phyloP scores from a whole-genome alignment of 495 filamentous ascomycete genomes.

The Echria macrotheca region DNA sequence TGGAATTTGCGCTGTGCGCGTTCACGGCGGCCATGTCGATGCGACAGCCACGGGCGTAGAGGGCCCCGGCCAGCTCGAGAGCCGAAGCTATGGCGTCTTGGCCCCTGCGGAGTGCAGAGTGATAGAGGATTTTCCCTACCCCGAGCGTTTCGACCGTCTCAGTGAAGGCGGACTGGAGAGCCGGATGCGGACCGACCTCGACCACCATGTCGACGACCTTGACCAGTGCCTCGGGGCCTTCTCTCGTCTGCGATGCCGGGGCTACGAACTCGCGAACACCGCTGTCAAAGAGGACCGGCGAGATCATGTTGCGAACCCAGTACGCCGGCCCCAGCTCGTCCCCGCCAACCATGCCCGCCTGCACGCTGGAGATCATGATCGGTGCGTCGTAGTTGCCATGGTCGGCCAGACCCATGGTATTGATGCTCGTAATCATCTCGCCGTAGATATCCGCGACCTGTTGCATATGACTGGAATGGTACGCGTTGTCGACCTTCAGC shows the following conservation, averaged over 20 bases:
- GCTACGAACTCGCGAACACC: background rate
- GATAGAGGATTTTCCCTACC: background rate
- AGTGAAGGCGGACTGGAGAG: constrained; percentile 18
- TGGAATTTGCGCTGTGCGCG: too few relatives aligned
- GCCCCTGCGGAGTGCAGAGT: background rate
- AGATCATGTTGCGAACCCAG: constrained; percentile 35
- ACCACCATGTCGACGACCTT: constrained; percentile 12
- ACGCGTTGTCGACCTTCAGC: constrained; percentile 31
- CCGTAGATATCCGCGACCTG: constrained; percentile 26
- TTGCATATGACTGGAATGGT: constrained; percentile 36
- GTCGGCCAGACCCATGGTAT: too few relatives aligned
- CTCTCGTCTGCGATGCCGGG: background rate
- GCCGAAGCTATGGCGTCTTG: background rate
- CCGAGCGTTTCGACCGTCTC: background rate
- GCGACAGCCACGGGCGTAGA: background rate
- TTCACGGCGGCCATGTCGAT: background rate
- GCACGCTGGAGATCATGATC: constrained; percentile 18
- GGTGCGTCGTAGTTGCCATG: too few relatives aligned
- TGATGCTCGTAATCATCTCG: too few relatives aligned
- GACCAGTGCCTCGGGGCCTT: background rate
- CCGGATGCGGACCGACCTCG: constrained; percentile 31
- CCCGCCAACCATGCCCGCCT: background rate
- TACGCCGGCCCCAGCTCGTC: constrained; percentile 26
- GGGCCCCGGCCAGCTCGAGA: background rate
- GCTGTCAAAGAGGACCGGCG: constrained; percentile 38